Evolutionary conservation across 2,329 filamentous ascomycete genomes (phyloP), one percentile per base, ranked within the genome.

Genomic region (Ascochyta viciae-villosae): DNA sequence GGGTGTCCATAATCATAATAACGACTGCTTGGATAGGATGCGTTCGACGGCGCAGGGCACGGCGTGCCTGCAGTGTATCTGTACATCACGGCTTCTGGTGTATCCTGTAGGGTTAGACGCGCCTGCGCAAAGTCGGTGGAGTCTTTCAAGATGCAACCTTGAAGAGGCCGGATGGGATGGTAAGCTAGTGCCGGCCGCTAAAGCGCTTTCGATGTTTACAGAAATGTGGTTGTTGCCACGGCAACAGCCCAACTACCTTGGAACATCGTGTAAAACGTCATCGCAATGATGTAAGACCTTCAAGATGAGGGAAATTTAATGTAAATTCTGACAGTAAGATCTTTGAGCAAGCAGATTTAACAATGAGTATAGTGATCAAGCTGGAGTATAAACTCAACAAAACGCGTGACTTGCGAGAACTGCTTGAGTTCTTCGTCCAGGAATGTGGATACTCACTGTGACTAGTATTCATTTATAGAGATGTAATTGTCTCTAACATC

Each of bases 31-130:
- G 53, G 40, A 37, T 67, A 68, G 24, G 67, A 67, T 62, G 63
- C 56, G 35, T 65, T 58, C 24, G 48, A 44, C 16, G 73, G 70
- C 55, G 68, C 67, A 13, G 74, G 74, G 59, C 73, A 76, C 35
- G 74, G 73, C 55, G 73, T 76, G 56, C 68, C 68, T 37, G 74
- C 68, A 50, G 66, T 61, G 57, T 71, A 73, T 49, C 71, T 67
- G 58, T 72, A 68, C 73, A 75, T 76, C 24, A 37, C 65, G 58
- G 50, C 42, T 44, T 37, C 34, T 54, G 43, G 35, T 37, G 27
- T 54, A 26, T 48, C 26, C 50, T 34, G 46, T 52, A 49, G 42
- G 48, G 39, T 52, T 46, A 40, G 47, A 60, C 37, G 65, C 62
- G 57, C 57, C 64, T 62, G 64, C 60, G 62, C 64, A 62, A 56